A percentile compares a stretch with the other conserved stretches of the same genome.
phyloP scores from a whole-genome alignment of 257 asterid species.

The Galeopsis tetrahit region DNA sequence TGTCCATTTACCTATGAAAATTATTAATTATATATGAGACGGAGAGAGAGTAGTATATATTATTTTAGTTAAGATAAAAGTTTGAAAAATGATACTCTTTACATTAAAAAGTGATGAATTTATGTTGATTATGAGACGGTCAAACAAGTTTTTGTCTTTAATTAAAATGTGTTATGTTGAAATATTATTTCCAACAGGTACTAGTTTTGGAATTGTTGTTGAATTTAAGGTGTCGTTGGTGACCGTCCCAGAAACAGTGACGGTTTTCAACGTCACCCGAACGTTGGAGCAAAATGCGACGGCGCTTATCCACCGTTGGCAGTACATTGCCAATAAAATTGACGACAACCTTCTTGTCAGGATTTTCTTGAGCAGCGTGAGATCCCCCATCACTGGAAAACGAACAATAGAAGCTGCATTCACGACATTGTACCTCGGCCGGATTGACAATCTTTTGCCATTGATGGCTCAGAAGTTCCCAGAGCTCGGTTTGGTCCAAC shows the following conservation, averaged over 20 bases:
- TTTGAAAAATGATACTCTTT: too few species aligned
- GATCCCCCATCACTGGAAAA: conserved; percentile 10
- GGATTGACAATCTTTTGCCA: conserved; percentile 32
- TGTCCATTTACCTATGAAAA: too few species aligned
- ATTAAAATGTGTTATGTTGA: too few species aligned
- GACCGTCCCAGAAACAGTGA: conserved; percentile 35
- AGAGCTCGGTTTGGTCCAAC: conserved; percentile 41
- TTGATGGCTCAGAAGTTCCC: conserved; percentile 47
- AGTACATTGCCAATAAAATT: conserved; percentile 38
- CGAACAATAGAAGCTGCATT: conserved; percentile 34
- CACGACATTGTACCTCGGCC: conserved; percentile 43
- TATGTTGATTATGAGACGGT: too few species aligned
- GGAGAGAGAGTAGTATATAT: too few species aligned
- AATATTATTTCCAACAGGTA: conserved; percentile 21
- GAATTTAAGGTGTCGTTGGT: conserved; percentile 38
- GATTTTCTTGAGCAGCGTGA: conserved; percentile 12
- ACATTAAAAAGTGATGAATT: too few species aligned
- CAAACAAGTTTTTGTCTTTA: too few species aligned
- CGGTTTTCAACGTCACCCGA: conserved; percentile 40
- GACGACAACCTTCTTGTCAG: conserved; percentile 40
- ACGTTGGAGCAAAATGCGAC: conserved; percentile 46
- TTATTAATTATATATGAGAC: too few species aligned
- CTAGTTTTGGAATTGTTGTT: conserved; percentile 45
- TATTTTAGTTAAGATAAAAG: too few species aligned
- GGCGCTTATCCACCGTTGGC: conserved; percentile 44